Base-by-base conservation (phyloP, 805 yeast genomes). In the Clavispora vitiphila region DNA sequence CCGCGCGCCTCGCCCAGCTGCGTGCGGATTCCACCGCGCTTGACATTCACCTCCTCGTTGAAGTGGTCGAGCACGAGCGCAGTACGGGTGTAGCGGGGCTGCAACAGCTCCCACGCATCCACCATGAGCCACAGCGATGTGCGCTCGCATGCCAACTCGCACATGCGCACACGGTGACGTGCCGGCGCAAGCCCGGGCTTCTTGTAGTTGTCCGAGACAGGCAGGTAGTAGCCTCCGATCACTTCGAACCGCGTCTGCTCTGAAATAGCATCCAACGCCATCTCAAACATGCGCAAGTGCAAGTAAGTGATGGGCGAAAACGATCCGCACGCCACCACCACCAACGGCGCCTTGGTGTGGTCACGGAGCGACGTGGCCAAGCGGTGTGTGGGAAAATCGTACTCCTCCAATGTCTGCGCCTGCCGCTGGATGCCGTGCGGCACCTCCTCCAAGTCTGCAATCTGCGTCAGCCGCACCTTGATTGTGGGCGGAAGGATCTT, bases 91-190 rank as follows among this genome's bases (percentile, higher is more conserved):
- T 93, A 93, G 35, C 80, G 75, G 1, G 86, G 86, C 64, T 93
- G 99, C 46, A 93, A 71, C 3, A 95, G 83, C 67, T 93, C 99
- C 99, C 99, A 93, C 1, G 98, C 97, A 62, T 93, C 99, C 22
- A 93, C 99, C 99, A 93, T 93, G 30, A 93, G 73, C 99, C 99
- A 93, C 21, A 91, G 81, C 4, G 93, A 81, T 0, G 99, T 93
- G 56, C 99, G 75, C 60, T 93, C 99, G 64, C 99, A 90, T 0
- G 97, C 98, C 57, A 93, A 72, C 61, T 93, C 99, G 65, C 99
- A 89, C 99, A 93, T 93, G 40, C 98, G 74, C 9, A 93, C 99
- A 43, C 99, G 77, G 62, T 93, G 96, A 47, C 73, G 74, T 0
- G 97, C 74, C 0, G 86, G 80, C 1, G 99, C 98, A 40, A 93